Evolutionary conservation across 805 yeast genomes (phyloP), one percentile per base, ranked within the genome.

Genomic region (Candida maesae): DNA sequence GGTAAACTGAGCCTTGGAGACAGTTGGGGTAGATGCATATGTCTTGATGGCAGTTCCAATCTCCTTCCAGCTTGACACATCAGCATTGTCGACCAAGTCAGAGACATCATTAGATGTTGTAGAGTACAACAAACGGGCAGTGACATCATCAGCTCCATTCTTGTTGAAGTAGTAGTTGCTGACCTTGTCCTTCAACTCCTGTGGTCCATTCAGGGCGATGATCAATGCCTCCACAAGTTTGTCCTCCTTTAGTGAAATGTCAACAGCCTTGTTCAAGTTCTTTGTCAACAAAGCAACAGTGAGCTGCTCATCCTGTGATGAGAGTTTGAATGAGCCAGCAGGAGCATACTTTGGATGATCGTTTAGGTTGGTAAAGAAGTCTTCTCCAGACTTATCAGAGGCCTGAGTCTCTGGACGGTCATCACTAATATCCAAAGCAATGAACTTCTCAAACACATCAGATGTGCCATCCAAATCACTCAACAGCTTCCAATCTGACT

Each of bases 41-140:
- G 86, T 74, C 39, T 78, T 60, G 41, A 90, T 74, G 13, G 88
- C 74, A 32, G 75, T 68, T n/a, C 89, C 86, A 51, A 85, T 79
- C 32, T 80, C 81, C 52, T 78, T 83, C 99, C 99, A 93, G 50
- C 85, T 80, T 4, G 71, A 54, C 29, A 90, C 79, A 55, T 85
- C 84, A 23, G 85, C 84, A 57, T 90, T 81, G 34, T 74, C 71
- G 23, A 89, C 93, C 46, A 93, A 60, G 59, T 91, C 98, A 23
- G 64, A 39, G 70, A 74, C 66, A 49, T 77, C 67, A 26, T 68
- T 67, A 23, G 75, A 68, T 1, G 86, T 70, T 12, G 79, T 74
- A 37, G 80, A 76, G 64, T 80, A 81, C 41, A 95, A 68, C 13
- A 88, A 69, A 55, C 99, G 82, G 3, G 96, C 74, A 42, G 86